Conservation (phyloP, 2,329 filamentous ascomycete genomes). For the Cercospora sojina region DNA sequence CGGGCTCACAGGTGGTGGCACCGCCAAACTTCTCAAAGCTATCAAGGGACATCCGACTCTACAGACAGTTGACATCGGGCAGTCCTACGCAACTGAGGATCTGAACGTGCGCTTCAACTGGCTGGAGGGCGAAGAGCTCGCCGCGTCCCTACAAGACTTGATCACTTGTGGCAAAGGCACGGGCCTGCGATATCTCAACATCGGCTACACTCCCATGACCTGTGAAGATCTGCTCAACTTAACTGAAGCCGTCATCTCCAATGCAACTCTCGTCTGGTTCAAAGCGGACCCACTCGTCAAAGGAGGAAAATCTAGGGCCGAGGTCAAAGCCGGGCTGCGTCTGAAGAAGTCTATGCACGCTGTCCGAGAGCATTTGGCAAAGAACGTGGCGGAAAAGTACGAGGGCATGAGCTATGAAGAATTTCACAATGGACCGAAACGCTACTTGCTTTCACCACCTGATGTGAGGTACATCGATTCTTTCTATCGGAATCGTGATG, state of each 20-base stretch:
- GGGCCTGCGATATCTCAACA: constrained; percentile 45
- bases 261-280: constrained; percentile 42
- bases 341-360: constrained; percentile 19
- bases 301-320: constrained; percentile 21
- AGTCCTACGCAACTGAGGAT: constrained; percentile 50
- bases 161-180: constrained; percentile 33
- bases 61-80: constrained; percentile 46
- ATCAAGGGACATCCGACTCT: constrained; percentile 41
- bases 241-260: constrained; percentile 35
- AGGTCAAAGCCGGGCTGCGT: constrained; percentile 25
- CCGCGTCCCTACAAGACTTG: constrained; percentile 40
- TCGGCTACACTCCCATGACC: constrained; percentile 42
- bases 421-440: constrained; percentile 26
- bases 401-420: constrained; percentile 27
- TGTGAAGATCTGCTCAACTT: constrained; percentile 35
- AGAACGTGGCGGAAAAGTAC: constrained; percentile 33
- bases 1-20: constrained; percentile 46
- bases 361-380: constrained; percentile 22
- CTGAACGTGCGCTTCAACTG: constrained; percentile 51
- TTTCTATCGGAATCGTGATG: constrained; percentile 42
- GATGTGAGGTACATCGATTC: constrained; percentile 36
- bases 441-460: constrained; percentile 26
- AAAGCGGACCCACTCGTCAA: constrained; percentile 42
- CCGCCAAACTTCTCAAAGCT: constrained; percentile 42
- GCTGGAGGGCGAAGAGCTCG: constrained; percentile 42